Evolutionary conservation across 164 flowering plant genomes (phyloP), one percentile per base, ranked within the genome.

Genomic region (Nymphaea colorata): DNA sequence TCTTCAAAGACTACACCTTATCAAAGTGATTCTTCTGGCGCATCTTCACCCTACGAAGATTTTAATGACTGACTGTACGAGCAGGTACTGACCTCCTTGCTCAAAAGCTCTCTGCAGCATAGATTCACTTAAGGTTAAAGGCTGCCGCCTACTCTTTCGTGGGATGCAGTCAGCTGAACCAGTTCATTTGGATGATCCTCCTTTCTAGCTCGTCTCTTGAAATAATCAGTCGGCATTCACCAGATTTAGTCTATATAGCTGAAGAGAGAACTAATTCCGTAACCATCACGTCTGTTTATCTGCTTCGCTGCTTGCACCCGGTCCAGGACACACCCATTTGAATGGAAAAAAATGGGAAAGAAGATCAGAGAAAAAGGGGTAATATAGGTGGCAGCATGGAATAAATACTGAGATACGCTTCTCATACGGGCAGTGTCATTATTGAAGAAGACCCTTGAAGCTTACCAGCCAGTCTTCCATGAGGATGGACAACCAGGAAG

Each of bases 1-100:
- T 84, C 97, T 41, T 90, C 98, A 43, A 82, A 79, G 75, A 76
- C 79, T 36, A 75, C 85, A 7, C 84, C 89, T 62, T 86, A 72
- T 73, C 93, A 87, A 72, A 84, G 85, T 67, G 95, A 89, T 68
- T 86, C 90, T 43, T 88, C 96, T 1, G 81, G 89, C 66, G 96
- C 80, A 65, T 87, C 97, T 51, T 86, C 95, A 11, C 90, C 91
- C 11, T 87, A 84, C 17, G 94, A 89, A 73, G 96, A 91, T 69
- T 81, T 87, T 74, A 77, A 84, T 66, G 89, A 88, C 59, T 81
- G 75, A 61, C 36, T 25, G 64, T 17, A 4, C 8, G 57, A 51
- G 57, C 8, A 51, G 57, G 14, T 51, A 51, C 71, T 47, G 42
- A 42, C 18, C n/a, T 17, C n/a, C 8, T 7, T 61, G 16, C 25